Conservation (phyloP, 2,329 filamentous ascomycete genomes). For the Rhynchosporium secalis region DNA sequence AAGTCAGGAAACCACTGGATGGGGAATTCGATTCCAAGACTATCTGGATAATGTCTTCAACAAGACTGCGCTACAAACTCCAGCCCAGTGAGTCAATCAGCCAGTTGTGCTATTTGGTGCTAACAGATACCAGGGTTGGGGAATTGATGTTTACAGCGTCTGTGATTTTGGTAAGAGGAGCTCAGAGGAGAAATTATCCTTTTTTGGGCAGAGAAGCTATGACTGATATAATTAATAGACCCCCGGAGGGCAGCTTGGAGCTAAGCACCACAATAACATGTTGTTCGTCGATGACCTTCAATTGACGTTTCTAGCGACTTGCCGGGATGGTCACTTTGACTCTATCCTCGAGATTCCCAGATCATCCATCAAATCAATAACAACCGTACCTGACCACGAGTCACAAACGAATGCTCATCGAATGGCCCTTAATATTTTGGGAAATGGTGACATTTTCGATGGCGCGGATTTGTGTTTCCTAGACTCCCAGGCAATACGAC, state of each 20-base stretch:
- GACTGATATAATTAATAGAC: neutral
- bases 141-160: slow-evolving; percentile 10
- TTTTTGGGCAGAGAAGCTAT: neutral
- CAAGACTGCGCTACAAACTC: neutral
- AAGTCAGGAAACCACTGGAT: slow-evolving; percentile 24
- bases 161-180: slow-evolving; percentile 8
- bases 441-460: neutral
- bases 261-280: slow-evolving; percentile 14
- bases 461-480: neutral
- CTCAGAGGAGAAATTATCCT: neutral
- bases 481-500: neutral
- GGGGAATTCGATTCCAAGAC: slow-evolving; percentile 30
- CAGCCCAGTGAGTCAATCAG: neutral
- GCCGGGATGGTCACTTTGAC: slow-evolving; percentile 13
- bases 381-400: neutral
- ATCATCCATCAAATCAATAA: neutral
- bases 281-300: slow-evolving; percentile 20
- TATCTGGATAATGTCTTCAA: slow-evolving; percentile 28
- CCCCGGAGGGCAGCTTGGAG: slow-evolving; percentile 14
- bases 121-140: slow-evolving; percentile 1
- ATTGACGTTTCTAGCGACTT: slow-evolving; percentile 14
- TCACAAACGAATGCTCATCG: slow-evolving; percentile 3
- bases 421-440: neutral
- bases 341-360: slow-evolving; percentile 20
- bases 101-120: neutral